Percentiles rank a stretch among this genome's conserved stretches.
These are phyloP conservation scores for Antrodiella citrinella DNA, from an alignment of 768 basidiomycete genomes.

Conservation along the genomic window DNA sequence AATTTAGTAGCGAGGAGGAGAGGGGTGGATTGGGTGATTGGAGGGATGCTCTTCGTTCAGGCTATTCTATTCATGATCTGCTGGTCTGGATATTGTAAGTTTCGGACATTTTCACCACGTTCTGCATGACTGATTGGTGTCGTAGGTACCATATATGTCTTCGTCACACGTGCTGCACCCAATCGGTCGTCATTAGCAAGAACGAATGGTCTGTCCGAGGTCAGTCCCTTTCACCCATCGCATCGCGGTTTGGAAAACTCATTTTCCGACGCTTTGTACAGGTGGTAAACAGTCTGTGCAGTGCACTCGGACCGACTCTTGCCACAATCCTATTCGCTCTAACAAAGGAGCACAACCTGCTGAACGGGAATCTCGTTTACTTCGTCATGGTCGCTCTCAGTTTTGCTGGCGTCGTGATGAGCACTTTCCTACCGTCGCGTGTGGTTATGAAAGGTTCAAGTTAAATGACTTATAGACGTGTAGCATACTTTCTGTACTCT, in stretches of 20 bases:
- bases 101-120: background rate
- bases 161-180: background rate
- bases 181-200: background rate
- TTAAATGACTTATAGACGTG: no score
- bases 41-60: background rate
- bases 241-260: background rate
- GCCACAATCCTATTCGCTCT: background rate
- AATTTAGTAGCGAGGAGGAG: background rate
- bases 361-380: background rate
- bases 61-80: background rate
- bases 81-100: background rate
- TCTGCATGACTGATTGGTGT: background rate
- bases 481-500: no score
- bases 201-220: background rate
- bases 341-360: background rate
- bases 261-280: no score
- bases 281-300: background rate
- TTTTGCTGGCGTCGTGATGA: background rate
- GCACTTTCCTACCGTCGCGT: background rate
- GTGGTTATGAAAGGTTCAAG: no score
- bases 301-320: background rate
- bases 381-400: background rate
- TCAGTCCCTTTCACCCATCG: background rate
- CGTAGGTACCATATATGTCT: background rate
- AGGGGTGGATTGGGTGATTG: background rate